Evolutionary conservation across 2,329 filamentous ascomycete genomes (phyloP).

Genomic region (Fusarium liriodendri): DNA sequence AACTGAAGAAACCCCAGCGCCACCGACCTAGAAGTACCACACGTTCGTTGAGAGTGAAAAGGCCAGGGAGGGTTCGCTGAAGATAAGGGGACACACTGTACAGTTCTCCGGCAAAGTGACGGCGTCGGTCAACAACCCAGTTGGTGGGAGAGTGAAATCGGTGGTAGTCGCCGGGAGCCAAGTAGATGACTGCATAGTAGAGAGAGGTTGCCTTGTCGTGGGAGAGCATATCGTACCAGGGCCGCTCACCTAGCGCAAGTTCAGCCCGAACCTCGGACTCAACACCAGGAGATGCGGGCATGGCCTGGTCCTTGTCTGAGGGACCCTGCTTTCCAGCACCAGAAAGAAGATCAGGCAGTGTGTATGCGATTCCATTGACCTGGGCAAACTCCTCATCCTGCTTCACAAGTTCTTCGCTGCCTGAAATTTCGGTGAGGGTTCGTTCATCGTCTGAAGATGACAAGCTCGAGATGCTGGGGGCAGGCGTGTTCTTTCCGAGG

Average conservation of each 20-base stretch:
- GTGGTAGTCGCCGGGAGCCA: constrained; percentile 97
- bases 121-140: constrained; percentile 93
- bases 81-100: constrained; percentile 96
- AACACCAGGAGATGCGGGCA: constrained; percentile 70
- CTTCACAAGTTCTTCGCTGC: constrained; percentile 75
- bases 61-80: constrained; percentile 88
- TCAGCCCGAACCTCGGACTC: constrained; percentile 88
- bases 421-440: constrained; percentile 46
- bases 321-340: constrained; percentile 65
- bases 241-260: constrained; percentile 76
- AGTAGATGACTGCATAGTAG: constrained; percentile 95
- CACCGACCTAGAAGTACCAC: constrained; percentile 93
- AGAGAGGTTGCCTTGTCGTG: constrained; percentile 75
- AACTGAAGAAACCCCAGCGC: constrained; percentile 98
- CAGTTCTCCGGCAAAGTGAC: constrained; percentile 97
- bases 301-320: constrained; percentile 79
- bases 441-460: constrained; percentile 40
- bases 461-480: constrained; percentile 62
- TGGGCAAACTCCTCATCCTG: constrained; percentile 92
- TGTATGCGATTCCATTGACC: constrained; percentile 96
- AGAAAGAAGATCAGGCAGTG: constrained; percentile 86
- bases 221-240: constrained; percentile 78
- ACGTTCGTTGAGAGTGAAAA: constrained; percentile 97
- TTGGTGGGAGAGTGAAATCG: constrained; percentile 95
- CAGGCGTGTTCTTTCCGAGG: constrained; percentile 74